Conservation (phyloP, 495 filamentous ascomycete species). For the Cercophora samala region DNA sequence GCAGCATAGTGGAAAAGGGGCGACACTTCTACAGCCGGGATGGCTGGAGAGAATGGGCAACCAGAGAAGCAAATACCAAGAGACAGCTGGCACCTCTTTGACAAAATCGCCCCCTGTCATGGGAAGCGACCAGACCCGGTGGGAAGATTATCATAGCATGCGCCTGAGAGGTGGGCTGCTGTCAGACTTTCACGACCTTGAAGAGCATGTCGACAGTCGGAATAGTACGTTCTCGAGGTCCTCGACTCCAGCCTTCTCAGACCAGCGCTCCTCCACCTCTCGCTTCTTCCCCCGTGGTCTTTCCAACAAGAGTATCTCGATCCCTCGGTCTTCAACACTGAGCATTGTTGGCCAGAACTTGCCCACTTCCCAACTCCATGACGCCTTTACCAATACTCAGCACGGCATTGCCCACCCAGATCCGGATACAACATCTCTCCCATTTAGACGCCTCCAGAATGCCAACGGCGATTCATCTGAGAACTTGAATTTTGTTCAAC, state of each 20-base stretch:
- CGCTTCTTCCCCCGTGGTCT: too few relatives aligned
- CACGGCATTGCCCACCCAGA: too few relatives aligned
- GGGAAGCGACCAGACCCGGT: background rate
- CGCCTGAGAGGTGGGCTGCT: background rate
- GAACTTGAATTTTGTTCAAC: background rate
- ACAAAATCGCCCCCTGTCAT: background rate
- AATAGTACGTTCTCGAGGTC: background rate
- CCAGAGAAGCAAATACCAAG: background rate
- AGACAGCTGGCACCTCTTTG: background rate
- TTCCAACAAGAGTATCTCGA: too few relatives aligned
- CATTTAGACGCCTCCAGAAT: too few relatives aligned
- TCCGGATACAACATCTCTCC: too few relatives aligned
- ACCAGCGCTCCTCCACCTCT: background rate
- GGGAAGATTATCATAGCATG: background rate
- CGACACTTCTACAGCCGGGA: background rate
- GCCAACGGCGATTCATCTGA: background rate
- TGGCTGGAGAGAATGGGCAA: background rate
- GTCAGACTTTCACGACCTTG: background rate
- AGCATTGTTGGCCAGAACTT: background rate
- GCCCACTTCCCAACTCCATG: background rate
- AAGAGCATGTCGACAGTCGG: background rate
- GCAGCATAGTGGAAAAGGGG: background rate
- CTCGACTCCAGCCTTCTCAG: background rate
- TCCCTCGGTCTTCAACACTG: too few relatives aligned
- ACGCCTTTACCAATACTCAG: background rate